These are phyloP conservation scores for Loxodes magnus DNA, from an alignment of 73 alveolate genomes.

Conservation along the genomic window DNA sequence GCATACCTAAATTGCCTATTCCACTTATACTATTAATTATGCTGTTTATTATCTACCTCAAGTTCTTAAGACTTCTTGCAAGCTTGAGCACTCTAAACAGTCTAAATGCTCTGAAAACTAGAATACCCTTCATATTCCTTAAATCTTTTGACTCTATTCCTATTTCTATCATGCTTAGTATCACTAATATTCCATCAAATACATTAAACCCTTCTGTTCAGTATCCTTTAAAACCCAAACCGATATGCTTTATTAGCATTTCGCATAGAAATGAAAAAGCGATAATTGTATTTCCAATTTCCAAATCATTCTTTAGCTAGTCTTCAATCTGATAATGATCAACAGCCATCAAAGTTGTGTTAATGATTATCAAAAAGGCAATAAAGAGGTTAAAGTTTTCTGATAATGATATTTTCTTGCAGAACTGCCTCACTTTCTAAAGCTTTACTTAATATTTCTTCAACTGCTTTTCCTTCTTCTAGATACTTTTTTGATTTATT, in stretches of 20 bases:
- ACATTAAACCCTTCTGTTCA: conserved; percentile 17
- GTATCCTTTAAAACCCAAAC: conserved; percentile 24
- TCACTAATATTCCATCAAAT: conserved; percentile 19
- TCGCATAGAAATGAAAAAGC: conserved; percentile 24
- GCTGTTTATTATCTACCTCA: conserved; percentile 14
- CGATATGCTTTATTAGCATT: conserved; percentile 27
- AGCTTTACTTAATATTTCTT: too few species aligned
- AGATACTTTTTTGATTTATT: too few species aligned
- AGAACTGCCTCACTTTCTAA: too few species aligned
- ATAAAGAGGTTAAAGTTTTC: too few species aligned
- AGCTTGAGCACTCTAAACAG: conserved; percentile 34
- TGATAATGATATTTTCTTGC: too few species aligned
- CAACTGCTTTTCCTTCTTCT: too few species aligned
- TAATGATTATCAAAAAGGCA: conserved; percentile 18
- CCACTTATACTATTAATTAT: conserved; percentile 11
- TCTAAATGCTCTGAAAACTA: conserved; percentile 51
- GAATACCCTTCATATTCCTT: conserved; percentile 16
- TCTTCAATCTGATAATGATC: conserved; percentile 28
- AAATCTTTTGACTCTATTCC: conserved; percentile 8
- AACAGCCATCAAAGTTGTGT: conserved; percentile 30
- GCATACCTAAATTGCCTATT: conserved; percentile 57
- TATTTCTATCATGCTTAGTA: conserved; percentile 14
- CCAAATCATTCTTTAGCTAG: conserved; percentile 6
- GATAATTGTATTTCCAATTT: conserved; percentile 11
- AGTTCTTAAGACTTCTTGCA: conserved; percentile 28